These are phyloP conservation scores for Eugenia klotzschiana DNA, from an alignment of 441 rosid genomes.

Conservation along the genomic window DNA sequence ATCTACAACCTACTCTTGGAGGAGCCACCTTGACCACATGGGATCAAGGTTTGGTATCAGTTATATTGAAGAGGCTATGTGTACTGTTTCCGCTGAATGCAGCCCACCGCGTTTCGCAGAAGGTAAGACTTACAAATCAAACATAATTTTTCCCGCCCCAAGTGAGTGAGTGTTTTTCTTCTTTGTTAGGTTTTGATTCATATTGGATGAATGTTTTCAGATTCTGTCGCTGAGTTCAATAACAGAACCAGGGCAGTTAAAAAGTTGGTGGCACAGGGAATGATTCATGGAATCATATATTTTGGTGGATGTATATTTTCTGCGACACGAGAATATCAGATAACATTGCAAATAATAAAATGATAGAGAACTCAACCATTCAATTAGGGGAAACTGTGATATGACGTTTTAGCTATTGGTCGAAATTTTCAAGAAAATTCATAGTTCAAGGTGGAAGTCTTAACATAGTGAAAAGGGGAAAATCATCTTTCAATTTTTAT, in stretches of 20 bases:
- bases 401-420: background rate
- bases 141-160: background rate
- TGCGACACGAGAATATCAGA: background rate
- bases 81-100: slow-evolving; percentile 48
- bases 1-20: slow-evolving; percentile 15
- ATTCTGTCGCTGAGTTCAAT: background rate
- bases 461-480: too few relatives aligned
- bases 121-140: slow-evolving; percentile 23
- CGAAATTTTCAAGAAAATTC: too few relatives aligned
- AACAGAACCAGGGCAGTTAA: background rate
- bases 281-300: background rate
- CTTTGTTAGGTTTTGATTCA: background rate
- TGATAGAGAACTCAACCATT: background rate
- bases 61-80: slow-evolving; percentile 46
- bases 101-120: slow-evolving; percentile 31
- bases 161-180: background rate
- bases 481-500: too few relatives aligned
- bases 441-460: too few relatives aligned
- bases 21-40: slow-evolving; percentile 13
- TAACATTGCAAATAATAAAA: background rate
- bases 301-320: background rate
- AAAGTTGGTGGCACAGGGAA: background rate
- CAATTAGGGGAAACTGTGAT: background rate
- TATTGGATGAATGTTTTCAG: background rate
- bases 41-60: slow-evolving; percentile 34